phyloP scores from a whole-genome alignment of 306 rosid genomes.

The Begonia masoniana region DNA sequence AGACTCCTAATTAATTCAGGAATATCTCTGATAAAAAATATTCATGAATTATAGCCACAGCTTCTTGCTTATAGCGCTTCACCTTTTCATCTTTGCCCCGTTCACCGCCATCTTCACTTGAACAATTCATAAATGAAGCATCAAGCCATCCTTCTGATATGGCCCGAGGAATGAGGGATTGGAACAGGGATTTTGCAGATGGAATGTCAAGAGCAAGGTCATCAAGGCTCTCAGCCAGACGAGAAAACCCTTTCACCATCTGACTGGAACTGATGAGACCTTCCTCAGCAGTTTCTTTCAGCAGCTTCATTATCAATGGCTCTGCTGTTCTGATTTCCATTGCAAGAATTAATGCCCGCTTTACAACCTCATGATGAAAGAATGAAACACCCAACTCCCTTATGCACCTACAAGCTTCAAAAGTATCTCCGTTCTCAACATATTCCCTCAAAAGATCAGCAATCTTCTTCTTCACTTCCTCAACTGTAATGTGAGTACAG shows the following conservation, averaged over 20 bases:
- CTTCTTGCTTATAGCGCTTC: too few relatives aligned
- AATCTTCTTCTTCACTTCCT: constrained; percentile 88
- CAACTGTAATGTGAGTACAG: constrained; percentile 24
- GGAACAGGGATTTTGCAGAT: constrained; percentile 41
- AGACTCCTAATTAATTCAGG: too few relatives aligned
- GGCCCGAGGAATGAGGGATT: constrained; percentile 62
- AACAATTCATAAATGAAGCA: constrained; percentile 47
- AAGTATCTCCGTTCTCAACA: constrained; percentile 1
- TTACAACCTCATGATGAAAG: constrained; percentile 68
- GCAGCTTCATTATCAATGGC: constrained; percentile 43
- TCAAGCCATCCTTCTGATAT: constrained; percentile 92
- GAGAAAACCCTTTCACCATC: constrained; percentile 43
- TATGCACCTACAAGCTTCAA: constrained; percentile 52
- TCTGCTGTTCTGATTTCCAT: constrained; percentile 58
- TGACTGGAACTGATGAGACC: constrained; percentile 65
- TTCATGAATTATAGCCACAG: too few relatives aligned
- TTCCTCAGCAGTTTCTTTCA: constrained; percentile 56
- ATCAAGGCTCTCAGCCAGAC: constrained; percentile 49
- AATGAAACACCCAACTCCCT: constrained; percentile 70
- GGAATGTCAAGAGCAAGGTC: constrained; percentile 70
- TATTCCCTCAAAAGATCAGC: constrained; percentile 1
- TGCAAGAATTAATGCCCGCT: constrained; percentile 68
- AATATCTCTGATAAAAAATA: too few relatives aligned
- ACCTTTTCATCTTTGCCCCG: constrained; percentile 46
- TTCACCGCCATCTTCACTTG: constrained; percentile 41